Evolutionary conservation across 176 grass and related monocot genomes (phyloP).

Genomic region (Metroxylon sagu): DNA sequence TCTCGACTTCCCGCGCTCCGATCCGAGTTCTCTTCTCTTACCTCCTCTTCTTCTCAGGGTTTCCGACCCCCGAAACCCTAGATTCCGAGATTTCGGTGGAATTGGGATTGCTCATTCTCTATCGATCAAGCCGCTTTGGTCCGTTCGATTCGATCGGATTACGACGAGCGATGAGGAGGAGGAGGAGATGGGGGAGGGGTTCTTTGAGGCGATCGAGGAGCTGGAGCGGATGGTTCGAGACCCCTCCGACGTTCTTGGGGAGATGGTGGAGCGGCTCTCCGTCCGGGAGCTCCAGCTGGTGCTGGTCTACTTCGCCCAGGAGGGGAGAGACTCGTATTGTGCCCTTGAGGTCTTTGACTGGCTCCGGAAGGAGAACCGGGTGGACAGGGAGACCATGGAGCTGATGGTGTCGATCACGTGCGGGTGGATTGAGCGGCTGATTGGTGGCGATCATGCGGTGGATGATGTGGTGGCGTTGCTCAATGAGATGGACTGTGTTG

Average conservation of each 20-base stretch:
- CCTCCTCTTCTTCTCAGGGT: no score
- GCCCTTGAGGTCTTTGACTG: slow-evolving; percentile 97
- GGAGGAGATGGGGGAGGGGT: slow-evolving; percentile 40
- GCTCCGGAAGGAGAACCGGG: slow-evolving; percentile 81
- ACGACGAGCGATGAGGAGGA: slow-evolving; percentile 22
- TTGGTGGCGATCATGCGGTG: slow-evolving; percentile 46
- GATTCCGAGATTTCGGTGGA: no score
- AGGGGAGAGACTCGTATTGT: slow-evolving; percentile 91
- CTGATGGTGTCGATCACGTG: slow-evolving; percentile 92
- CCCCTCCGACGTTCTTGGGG: slow-evolving; percentile 36
- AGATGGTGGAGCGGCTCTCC: slow-evolving; percentile 59
- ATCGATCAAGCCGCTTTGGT: background rate
- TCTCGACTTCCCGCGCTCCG: no score
- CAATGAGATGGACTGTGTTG: slow-evolving; percentile 96
- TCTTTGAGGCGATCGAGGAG: slow-evolving; percentile 63
- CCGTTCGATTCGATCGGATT: slow-evolving; percentile 37
- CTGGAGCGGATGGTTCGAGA: slow-evolving; percentile 57
- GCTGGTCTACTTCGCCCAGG: slow-evolving; percentile 91
- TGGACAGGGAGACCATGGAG: slow-evolving; percentile 97
- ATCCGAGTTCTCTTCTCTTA: no score
- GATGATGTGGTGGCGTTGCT: slow-evolving; percentile 62
- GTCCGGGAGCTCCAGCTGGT: slow-evolving; percentile 81
- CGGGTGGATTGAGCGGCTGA: slow-evolving; percentile 82
- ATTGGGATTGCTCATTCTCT: no score
- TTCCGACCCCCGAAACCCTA: no score